Evolutionary conservation across 441 rosid genomes (phyloP), one percentile per base, ranked within the genome.

Genomic region (Bocquillonia castaneifolia): DNA sequence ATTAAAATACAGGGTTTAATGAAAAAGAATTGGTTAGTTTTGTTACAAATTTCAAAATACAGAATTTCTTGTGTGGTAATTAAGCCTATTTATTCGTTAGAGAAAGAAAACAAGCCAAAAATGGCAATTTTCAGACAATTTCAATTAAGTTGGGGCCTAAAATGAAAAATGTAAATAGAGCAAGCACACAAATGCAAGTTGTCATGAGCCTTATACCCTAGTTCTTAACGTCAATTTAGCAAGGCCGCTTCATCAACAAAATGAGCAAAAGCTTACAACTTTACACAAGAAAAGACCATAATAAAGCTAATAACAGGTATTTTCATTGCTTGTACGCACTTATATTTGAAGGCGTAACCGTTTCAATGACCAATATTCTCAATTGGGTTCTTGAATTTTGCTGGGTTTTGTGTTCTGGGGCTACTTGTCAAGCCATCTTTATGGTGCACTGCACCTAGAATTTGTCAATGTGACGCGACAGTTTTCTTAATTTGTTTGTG

Each of bases 161-260:
- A 0, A 0, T 6, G 53, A 54, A 14, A 28, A 15, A 20, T 15
- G 0, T 3, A 13, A 6, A 6, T 0, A 54, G 9, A n/a, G 8
- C 0, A 31, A 57, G 75, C n/a, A 63, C 45, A 50, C 5, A 13
- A 0, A 9, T 47, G 48, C 37, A 61, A 73, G 57, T 59, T 53
- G 28, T 3, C 3, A 28, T 22, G 31, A 17, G 29, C 31, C 45
- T 25, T 22, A 3, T 64, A 47, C 73, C 75, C 77, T 74, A 73
- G 68, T 40, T 26, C 51, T 53, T 53, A 52, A 73, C 80, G 67
- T 70, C 65, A 56, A 1, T 9, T 0, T 10, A 6, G 1, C 17
- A 18, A 0, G 9, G 12, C 25, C 0, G 9, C 58, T 64, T 14
- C 44, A 22, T n/a, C 15, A 65, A 14, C 53, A 13, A 53, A 60